Percentiles rank a stretch among this genome's conserved stretches.
Evolutionary conservation across 192 early-diverging fungal genomes (phyloP).

Genomic region (Coemansia sp.): DNA sequence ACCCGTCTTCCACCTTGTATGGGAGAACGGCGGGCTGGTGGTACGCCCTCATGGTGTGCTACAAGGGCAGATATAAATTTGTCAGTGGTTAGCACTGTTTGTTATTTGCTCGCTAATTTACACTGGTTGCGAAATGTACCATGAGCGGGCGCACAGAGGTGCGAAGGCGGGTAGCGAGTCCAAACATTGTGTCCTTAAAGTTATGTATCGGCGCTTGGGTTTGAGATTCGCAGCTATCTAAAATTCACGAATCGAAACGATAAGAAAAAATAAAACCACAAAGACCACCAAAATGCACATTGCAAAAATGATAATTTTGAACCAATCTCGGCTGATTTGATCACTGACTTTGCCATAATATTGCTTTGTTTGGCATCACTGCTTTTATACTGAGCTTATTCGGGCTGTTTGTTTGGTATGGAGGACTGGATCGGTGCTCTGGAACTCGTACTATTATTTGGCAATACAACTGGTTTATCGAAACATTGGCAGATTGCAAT

Average conservation of each 20-base stretch:
- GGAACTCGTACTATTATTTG: too few relatives aligned
- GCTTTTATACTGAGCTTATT: too few relatives aligned
- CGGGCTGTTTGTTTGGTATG: too few relatives aligned
- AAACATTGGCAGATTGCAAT: too few relatives aligned
- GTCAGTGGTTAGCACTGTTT: not conserved
- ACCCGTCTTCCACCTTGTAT: conserved; percentile 30
- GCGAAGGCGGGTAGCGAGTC: conserved; percentile 28
- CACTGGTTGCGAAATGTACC: conserved; percentile 24
- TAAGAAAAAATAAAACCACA: not conserved
- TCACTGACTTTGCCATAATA: conserved; percentile 4
- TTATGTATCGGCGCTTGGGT: not conserved
- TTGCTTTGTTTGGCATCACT: not conserved
- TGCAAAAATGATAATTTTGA: not conserved
- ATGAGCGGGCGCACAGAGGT: conserved; percentile 25
- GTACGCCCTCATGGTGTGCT: conserved; percentile 1
- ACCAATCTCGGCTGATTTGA: conserved; percentile 3
- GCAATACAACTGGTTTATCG: too few relatives aligned
- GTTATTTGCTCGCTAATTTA: too few relatives aligned
- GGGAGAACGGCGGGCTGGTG: conserved; percentile 43
- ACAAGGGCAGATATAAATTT: not conserved
- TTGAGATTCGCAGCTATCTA: not conserved
- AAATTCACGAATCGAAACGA: not conserved
- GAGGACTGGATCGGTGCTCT: too few relatives aligned
- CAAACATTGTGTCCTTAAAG: conserved; percentile 26
- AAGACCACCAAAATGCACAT: too few relatives aligned